Evolutionary conservation across 176 grass and related monocot genomes (phyloP), one percentile per base, ranked within the genome.

Genomic region (Microstegium vimineum): DNA sequence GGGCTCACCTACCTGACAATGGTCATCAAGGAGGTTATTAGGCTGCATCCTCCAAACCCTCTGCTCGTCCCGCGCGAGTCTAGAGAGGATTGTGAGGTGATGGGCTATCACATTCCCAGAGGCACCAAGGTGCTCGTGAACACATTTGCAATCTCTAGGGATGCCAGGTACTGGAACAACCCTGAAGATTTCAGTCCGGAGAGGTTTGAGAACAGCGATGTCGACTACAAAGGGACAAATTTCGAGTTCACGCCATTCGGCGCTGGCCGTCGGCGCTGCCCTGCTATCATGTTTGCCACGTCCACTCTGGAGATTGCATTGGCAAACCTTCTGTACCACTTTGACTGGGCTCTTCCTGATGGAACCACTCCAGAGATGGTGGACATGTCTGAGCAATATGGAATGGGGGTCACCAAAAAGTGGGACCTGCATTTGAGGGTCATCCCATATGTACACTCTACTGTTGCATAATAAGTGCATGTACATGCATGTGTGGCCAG

Each of bases 161-260:
- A 83, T 32, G 30, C 70, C 26, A 33, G 26, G 1, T 28, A 17
- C 22, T 38, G 87, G 33, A 49, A 82, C 0, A 3, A 49, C 5
- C 70, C 59, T 1, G 60, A 74, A 10, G 70, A 23, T 61, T 83
- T 83, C 13, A 49, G 64, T 5, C 81, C 81, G 1, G 81, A 83
- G 15, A 83, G 59, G 42, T 83, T 83, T 30, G 15, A 76, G 5
- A 5, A 46, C 9, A 56, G 37, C 18, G 14, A 26, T 15, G 4
- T 79, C 6, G 90, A 83, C 36, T 74, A 86, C 17, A 78, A 69
- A 27, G 82, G 90, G n/a, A 66, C 62, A 0, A 16, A 92, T 33
- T 81, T 80, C n/a, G 73, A 86, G 66, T 82, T 85, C 36, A 66
- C 82, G 10, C 90, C 86, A 0, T 88, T 88, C 18, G 73, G 90